These are phyloP conservation scores for Hawksworthiomyces lignivorus DNA, from an alignment of 2,329 filamentous ascomycete species.

Conservation along the genomic window DNA sequence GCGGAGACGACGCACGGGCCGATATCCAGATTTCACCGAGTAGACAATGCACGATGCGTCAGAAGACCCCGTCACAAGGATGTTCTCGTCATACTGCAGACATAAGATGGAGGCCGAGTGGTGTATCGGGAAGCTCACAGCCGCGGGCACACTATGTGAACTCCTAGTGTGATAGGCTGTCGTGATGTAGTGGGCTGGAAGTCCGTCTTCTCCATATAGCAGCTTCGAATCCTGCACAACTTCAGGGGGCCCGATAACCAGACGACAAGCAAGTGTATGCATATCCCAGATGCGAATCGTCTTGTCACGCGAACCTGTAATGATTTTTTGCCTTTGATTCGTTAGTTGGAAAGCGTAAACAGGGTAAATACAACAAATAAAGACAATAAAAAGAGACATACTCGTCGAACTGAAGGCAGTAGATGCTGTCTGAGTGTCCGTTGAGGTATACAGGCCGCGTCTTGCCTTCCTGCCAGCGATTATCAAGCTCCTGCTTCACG, in stretches of 20 bases:
- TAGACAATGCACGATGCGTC: slow-evolving; percentile 89
- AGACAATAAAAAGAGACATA: slow-evolving; percentile 36
- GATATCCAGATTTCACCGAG: slow-evolving; percentile 70
- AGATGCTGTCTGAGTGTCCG: slow-evolving; percentile 91
- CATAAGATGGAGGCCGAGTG: slow-evolving; percentile 93
- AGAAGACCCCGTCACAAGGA: slow-evolving; percentile 91
- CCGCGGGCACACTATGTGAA: slow-evolving; percentile 40
- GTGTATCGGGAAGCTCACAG: slow-evolving; percentile 53
- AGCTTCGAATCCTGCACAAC: slow-evolving; percentile 47
- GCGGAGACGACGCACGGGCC: slow-evolving; percentile 67
- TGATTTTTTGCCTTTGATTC: slow-evolving; percentile 61
- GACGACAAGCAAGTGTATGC: slow-evolving; percentile 73
- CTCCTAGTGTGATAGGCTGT: slow-evolving; percentile 25
- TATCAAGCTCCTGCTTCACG: slow-evolving; percentile 66
- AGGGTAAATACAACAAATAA: not conserved
- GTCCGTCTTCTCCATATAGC: slow-evolving; percentile 43
- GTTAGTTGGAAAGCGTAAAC: not conserved
- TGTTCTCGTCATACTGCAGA: slow-evolving; percentile 85
- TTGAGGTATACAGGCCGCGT: slow-evolving; percentile 82
- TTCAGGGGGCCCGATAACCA: slow-evolving; percentile 75
- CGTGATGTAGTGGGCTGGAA: slow-evolving; percentile 48
- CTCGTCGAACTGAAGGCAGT: slow-evolving; percentile 97
- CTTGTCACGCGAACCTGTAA: slow-evolving; percentile 90
- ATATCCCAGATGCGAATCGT: slow-evolving; percentile 97
- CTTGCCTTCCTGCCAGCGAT: slow-evolving; percentile 70